Percentiles rank a stretch among this genome's conserved stretches.
Conservation (phyloP, 2,329 filamentous ascomycete species). For the Geosmithia flava region DNA sequence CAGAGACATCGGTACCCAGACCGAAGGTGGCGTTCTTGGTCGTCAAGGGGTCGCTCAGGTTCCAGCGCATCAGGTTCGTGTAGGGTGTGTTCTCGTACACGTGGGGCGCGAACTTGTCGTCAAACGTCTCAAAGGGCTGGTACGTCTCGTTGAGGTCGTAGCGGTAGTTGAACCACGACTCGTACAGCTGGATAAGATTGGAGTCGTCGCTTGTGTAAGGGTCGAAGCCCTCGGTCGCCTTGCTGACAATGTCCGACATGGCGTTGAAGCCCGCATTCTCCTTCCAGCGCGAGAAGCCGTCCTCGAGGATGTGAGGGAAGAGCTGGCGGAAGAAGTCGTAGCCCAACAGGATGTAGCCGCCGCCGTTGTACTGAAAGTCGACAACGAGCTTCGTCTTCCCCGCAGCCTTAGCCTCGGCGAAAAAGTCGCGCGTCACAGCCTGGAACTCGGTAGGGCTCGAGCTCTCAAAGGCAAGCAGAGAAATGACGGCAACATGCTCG, state of each 20-base stretch:
- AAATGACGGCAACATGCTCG: slow-evolving; percentile 17
- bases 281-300: background rate
- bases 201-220: background rate
- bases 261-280: slow-evolving; percentile 2
- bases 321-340: slow-evolving; percentile 33
- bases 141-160: background rate
- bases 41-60: slow-evolving; percentile 11
- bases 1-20: slow-evolving; percentile 27
- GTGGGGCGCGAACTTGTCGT: background rate
- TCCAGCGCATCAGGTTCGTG: background rate
- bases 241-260: slow-evolving; percentile 7
- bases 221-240: background rate
- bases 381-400: slow-evolving; percentile 49
- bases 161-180: background rate
- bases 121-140: background rate
- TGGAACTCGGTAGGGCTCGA: background rate
- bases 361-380: slow-evolving; percentile 48
- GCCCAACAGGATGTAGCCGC: slow-evolving; percentile 36
- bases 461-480: background rate
- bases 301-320: slow-evolving; percentile 11
- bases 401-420: slow-evolving; percentile 13
- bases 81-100: background rate
- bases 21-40: slow-evolving; percentile 22
- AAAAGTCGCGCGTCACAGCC: background rate
- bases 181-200: background rate